Conservation (phyloP, 805 yeast genomes). For the Yarrowia sp. region DNA sequence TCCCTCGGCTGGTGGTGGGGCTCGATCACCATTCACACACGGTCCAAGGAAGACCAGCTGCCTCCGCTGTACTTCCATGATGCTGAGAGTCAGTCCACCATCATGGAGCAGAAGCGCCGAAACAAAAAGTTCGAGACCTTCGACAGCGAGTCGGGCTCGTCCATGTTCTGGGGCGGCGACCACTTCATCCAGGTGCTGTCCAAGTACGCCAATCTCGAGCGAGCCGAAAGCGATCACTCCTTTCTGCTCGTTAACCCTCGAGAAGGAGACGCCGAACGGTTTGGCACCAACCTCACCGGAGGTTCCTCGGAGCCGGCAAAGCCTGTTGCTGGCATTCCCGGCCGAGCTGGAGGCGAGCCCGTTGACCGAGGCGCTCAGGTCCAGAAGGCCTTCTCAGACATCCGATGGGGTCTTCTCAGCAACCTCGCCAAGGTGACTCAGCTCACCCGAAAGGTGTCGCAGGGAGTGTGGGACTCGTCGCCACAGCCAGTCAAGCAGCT, state of each 20-base stretch:
- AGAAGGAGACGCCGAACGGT: slow-evolving; percentile 47
- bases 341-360: slow-evolving; percentile 26
- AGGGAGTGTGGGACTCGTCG: slow-evolving; percentile 53
- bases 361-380: slow-evolving; percentile 44
- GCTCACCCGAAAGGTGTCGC: slow-evolving; percentile 61
- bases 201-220: slow-evolving; percentile 58
- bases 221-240: slow-evolving; percentile 67
- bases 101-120: slow-evolving; percentile 55
- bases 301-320: slow-evolving; percentile 39
- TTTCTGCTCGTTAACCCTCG: slow-evolving; percentile 78
- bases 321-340: background rate
- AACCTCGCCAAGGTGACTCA: slow-evolving; percentile 76
- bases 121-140: slow-evolving; percentile 74
- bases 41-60: slow-evolving; percentile 51
- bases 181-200: slow-evolving; percentile 61
- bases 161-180: slow-evolving; percentile 88
- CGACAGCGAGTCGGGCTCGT: slow-evolving; percentile 43
- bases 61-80: slow-evolving; percentile 94
- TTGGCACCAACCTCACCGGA: slow-evolving; percentile 55
- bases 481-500: slow-evolving; percentile 59
- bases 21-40: slow-evolving; percentile 70
- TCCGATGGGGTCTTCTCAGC: slow-evolving; percentile 85
- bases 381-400: slow-evolving; percentile 54
- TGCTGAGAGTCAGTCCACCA: slow-evolving; percentile 74
- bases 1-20: slow-evolving; percentile 92